Base-by-base conservation (phyloP, 177 flowering plant genomes). In the Vitis hybrid region DNA sequence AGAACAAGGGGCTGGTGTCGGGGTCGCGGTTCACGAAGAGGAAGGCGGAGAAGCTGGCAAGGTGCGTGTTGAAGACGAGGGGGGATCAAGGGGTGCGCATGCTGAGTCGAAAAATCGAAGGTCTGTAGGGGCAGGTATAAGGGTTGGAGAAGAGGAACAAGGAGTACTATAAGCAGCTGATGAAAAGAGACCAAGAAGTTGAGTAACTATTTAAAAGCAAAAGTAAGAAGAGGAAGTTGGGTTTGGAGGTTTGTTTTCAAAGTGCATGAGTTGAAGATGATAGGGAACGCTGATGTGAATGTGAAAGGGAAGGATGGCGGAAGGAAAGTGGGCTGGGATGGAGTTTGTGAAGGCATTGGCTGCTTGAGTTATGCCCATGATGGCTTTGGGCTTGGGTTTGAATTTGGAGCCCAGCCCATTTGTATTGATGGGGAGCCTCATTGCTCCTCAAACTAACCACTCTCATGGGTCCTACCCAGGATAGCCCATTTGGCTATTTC, bases 81-180 rank as follows among this genome's bases (percentile, higher is more conserved):
- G 92, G 86, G 50, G 91, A 90, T 65, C 88, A 84, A 20, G 69
- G 90, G 68, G 89, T 84, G 9, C 82, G 73, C 27, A 24, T 82
- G 73, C 76, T 91, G 52, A 81, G 79, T 21, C 73, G 80, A 7
- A 84, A 83, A 57, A 87, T 91, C n/a, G 94, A 88, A 74, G 87
- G 87, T 66, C 82, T 91, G 61, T 89, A 87, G 65, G 84, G 77
- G 15, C 92, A 91, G 71, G 79, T 91, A 8, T 68, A 76, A 18
- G 84, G 81, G 51, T 67, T 91, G 77, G 97, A 91, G 87, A 83
- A 80, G 84, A 72, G 81, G 77, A 91, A 88, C 77, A 77, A 74
- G 69, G 87, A 87, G 78, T 86, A 77, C 50, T 77, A 76, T 54
- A 80, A 80, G 65, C 69, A 72, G 77, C 65, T 85, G 63, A 70